Evolutionary conservation across 768 basidiomycete species (phyloP).

Genomic region (Naganishia kalamii): DNA sequence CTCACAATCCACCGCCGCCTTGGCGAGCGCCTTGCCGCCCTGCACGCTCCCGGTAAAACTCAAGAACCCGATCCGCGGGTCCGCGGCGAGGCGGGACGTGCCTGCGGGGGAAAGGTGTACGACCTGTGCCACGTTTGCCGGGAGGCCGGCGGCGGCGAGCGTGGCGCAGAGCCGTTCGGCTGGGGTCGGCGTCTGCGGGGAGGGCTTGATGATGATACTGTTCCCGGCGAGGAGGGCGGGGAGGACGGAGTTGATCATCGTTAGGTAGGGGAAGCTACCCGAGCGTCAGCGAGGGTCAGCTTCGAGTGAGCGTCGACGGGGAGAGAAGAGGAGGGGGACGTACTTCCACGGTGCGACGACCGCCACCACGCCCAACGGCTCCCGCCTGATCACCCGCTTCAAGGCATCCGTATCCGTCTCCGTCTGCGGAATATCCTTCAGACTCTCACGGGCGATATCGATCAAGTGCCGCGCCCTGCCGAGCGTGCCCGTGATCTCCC

Average conservation of each 20-base stretch:
- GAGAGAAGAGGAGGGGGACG: background rate
- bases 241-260: slow-evolving; percentile 81
- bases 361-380: slow-evolving; percentile 80
- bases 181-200: slow-evolving; percentile 86
- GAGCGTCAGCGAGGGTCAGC: slow-evolving; percentile 12
- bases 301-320: background rate
- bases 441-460: slow-evolving; percentile 66
- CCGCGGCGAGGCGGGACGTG: slow-evolving; percentile 58
- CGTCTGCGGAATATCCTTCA: slow-evolving; percentile 66
- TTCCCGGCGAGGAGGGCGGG: slow-evolving; percentile 87
- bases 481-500: slow-evolving; percentile 73
- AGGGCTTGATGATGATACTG: slow-evolving; percentile 84
- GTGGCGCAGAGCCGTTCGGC: slow-evolving; percentile 73
- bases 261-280: slow-evolving; percentile 76
- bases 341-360: slow-evolving; percentile 42
- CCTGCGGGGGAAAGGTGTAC: slow-evolving; percentile 51
- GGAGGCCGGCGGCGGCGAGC: slow-evolving; percentile 69
- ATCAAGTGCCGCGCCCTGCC: slow-evolving; percentile 79
- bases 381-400: slow-evolving; percentile 72
- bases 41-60: slow-evolving; percentile 84
- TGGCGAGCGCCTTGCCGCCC: slow-evolving; percentile 68
- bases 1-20: slow-evolving; percentile 54
- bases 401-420: slow-evolving; percentile 79
- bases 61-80: slow-evolving; percentile 68
- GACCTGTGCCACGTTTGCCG: slow-evolving; percentile 58